Evolutionary conservation across 2,329 filamentous ascomycete genomes (phyloP).

Genomic region (Beauveria medogensis): DNA sequence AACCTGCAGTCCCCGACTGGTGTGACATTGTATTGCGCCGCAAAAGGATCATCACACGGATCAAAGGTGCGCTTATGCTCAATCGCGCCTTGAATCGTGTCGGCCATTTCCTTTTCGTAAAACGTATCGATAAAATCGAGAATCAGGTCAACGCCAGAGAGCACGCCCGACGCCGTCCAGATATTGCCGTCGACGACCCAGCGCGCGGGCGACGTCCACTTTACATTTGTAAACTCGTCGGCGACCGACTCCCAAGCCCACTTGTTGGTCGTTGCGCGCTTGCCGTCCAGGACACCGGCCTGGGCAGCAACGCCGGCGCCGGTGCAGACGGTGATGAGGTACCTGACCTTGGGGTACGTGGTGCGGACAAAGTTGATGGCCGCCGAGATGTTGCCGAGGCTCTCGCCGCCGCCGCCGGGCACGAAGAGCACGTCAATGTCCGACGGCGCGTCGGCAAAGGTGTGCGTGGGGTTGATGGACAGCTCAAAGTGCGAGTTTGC

Average conservation of each 20-base stretch:
- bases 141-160: constrained; percentile 14
- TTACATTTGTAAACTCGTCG: constrained; percentile 36
- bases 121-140: constrained; percentile 15
- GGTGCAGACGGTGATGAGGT: constrained; percentile 59
- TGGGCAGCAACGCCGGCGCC: constrained; percentile 49
- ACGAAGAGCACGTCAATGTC: constrained; percentile 50
- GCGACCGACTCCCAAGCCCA: constrained; percentile 39
- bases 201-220: constrained; percentile 52
- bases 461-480: constrained; percentile 34
- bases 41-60: constrained; percentile 16
- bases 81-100: constrained; percentile 8
- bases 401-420: constrained; percentile 50
- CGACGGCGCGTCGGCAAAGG: constrained; percentile 40
- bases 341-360: constrained; percentile 39
- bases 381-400: constrained; percentile 18
- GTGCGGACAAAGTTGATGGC: constrained; percentile 32
- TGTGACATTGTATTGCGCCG: constrained; percentile 10
- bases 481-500: constrained; percentile 24
- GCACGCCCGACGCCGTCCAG: constrained; percentile 52
- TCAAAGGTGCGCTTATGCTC: constrained; percentile 14
- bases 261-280: constrained; percentile 59
- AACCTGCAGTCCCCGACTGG: constrained; percentile 7
- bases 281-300: constrained; percentile 51
- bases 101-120: constrained; percentile 8
- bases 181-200: constrained; percentile 59